Base-by-base conservation (phyloP, 2,329 filamentous ascomycete genomes). In the Colletotrichum gigasporum region DNA sequence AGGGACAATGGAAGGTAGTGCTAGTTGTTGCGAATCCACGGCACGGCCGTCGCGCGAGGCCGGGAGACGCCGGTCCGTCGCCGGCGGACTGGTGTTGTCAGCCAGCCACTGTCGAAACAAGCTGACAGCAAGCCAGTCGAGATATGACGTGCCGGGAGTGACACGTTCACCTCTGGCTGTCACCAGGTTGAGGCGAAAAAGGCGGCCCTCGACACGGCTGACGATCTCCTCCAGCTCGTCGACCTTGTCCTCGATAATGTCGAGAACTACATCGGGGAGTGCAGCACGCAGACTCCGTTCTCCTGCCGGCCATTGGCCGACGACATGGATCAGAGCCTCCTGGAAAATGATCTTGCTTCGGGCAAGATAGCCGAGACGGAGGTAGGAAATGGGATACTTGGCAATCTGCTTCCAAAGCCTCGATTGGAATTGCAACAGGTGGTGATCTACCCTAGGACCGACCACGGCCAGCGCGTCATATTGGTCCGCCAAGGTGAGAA, bases 351-450 rank as follows among this genome's bases (percentile, higher is more conserved):
- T 90, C 69, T 91, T 91, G 71, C 90, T 94, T 44, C 92, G 89
- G 8, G 94, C 91, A 41, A 97, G 85, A 72, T 94, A 97, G 35
- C 94, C 94, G 1, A 98, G 86, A 62, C 94, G 94, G 48, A 97
- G 86, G 74, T 97, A 98, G 64, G 90, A 94, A 48, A 96, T 92
- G 11, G 95, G 94, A 74, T 97, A 97, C 78, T 97, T 97, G 54
- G 94, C 94, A 67, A 97, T 96, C 78, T 97, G 95, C 77, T 96
- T 97, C 91, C 94, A 97, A 2, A 98, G 85, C 2, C 93, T 87
- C 20, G 91, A 92, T 71, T 96, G 93, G 75, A 97, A 98, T 70
- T 96, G 93, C 14, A 98, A 83, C 12, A 98, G 84, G 76, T 98
- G 95, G 79, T 98, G 94, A 77, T 97, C 95, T 44, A 97, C 92